phyloP scores from a whole-genome alignment of 306 rosid genomes.

The Lotus japonicus region DNA sequence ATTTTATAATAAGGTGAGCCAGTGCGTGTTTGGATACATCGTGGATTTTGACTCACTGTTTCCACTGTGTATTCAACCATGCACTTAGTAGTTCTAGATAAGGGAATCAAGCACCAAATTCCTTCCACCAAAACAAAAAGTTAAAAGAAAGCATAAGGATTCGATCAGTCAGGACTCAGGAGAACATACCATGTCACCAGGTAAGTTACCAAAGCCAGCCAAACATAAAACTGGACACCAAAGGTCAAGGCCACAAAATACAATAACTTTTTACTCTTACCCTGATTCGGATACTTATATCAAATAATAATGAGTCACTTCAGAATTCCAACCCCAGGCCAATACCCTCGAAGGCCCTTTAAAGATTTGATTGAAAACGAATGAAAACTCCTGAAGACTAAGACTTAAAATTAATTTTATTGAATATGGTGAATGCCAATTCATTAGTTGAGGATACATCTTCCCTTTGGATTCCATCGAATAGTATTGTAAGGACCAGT shows the following conservation, averaged over 20 bases:
- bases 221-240: conserved; percentile 63
- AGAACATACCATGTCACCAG: conserved; percentile 87
- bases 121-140: background rate
- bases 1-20: background rate
- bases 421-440: conserved; percentile 11
- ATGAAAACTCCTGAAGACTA: background rate
- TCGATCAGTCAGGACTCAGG: conserved; percentile 16
- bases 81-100: background rate
- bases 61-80: too few relatives aligned
- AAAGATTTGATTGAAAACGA: conserved; percentile 5
- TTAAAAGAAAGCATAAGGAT: conserved; percentile 16
- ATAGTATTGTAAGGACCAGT: conserved; percentile 89
- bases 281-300: background rate
- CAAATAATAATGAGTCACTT: conserved; percentile 11
- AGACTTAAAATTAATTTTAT: background rate
- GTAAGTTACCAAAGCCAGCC: conserved; percentile 96
- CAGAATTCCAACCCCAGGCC: background rate
- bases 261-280: background rate
- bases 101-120: background rate
- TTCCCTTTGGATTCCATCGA: conserved; percentile 91
- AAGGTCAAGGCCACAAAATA: conserved; percentile 51
- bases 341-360: background rate
- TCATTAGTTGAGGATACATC: conserved; percentile 61
- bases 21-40: too few relatives aligned
- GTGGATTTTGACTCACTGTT: too few relatives aligned